Conservation (phyloP, 2,329 filamentous ascomycete species). For the Dothistroma pini region DNA sequence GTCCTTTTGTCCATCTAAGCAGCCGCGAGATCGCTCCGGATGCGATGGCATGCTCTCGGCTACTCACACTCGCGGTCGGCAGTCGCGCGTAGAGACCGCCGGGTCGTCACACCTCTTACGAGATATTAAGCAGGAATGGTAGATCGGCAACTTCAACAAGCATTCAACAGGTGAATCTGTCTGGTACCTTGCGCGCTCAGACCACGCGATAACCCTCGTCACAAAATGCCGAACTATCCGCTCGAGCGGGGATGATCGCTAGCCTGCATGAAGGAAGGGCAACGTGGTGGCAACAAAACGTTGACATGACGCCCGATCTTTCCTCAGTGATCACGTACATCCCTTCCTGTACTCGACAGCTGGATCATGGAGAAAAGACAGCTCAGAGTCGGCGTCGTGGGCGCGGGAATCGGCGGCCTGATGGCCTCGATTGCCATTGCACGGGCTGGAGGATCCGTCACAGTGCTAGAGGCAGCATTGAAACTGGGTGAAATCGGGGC, state of each 20-base stretch:
- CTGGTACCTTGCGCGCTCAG: too few relatives aligned
- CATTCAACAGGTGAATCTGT: too few relatives aligned
- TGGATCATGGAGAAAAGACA: conserved; percentile 5
- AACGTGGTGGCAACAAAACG: background rate
- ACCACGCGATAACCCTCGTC: background rate
- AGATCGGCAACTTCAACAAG: too few relatives aligned
- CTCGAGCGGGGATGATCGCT: background rate
- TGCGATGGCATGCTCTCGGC: too few relatives aligned
- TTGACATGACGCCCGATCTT: too few relatives aligned
- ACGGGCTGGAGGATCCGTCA: conserved; percentile 36
- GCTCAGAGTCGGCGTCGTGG: conserved; percentile 28
- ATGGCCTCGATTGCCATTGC: conserved; percentile 41
- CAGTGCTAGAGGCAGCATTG: conserved; percentile 39
- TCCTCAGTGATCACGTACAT: too few relatives aligned
- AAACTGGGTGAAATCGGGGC: conserved; percentile 37
- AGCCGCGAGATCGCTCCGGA: too few relatives aligned
- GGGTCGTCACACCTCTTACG: too few relatives aligned
- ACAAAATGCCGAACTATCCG: background rate
- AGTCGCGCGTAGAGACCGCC: too few relatives aligned
- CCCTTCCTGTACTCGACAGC: background rate
- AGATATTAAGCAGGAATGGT: too few relatives aligned
- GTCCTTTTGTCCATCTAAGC: too few relatives aligned
- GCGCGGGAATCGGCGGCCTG: conserved; percentile 40
- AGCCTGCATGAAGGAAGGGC: background rate
- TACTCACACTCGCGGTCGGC: too few relatives aligned